Conservation (phyloP, 768 basidiomycete genomes). For the Tubosaeta sp. region DNA sequence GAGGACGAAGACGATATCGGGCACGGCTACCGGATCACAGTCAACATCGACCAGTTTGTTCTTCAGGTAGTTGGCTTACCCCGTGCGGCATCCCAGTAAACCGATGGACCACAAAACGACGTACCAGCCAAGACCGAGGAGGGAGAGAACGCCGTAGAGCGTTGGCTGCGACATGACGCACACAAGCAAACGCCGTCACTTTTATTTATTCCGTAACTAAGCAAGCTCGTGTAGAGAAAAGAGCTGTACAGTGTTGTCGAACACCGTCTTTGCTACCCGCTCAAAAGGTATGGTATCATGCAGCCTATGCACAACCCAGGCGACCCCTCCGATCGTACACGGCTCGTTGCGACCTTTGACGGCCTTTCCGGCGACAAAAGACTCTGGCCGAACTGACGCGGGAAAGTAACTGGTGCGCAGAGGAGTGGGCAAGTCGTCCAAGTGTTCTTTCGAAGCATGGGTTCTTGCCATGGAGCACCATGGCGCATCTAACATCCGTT, state of each 20-base stretch:
- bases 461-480: slow-evolving; percentile 70
- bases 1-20: slow-evolving; percentile 66
- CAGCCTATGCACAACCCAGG: slow-evolving; percentile 60
- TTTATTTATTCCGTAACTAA: slow-evolving; percentile 14
- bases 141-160: slow-evolving; percentile 22
- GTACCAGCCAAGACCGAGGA: slow-evolving; percentile 59
- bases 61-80: slow-evolving; percentile 44
- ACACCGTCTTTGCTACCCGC: slow-evolving; percentile 51
- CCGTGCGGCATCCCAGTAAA: slow-evolving; percentile 61
- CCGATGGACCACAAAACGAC: slow-evolving; percentile 58
- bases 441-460: slow-evolving; percentile 53
- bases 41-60: slow-evolving; percentile 1
- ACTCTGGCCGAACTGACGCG: slow-evolving; percentile 48
- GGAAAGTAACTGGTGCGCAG: slow-evolving; percentile 51
- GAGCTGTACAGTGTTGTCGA: slow-evolving; percentile 58
- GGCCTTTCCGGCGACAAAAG: slow-evolving; percentile 51
- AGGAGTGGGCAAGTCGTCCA: slow-evolving; percentile 43
- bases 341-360: slow-evolving; percentile 83
- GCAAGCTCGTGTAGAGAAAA: slow-evolving; percentile 47
- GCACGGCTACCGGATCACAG: slow-evolving; percentile 48
- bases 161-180: slow-evolving; percentile 13
- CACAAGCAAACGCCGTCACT: too few species aligned
- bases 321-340: slow-evolving; percentile 57
- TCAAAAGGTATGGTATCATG: slow-evolving; percentile 47
- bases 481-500: slow-evolving; percentile 49